phyloP scores from a whole-genome alignment of 2,329 filamentous ascomycete genomes.

The Cadophora luteo-olivacea region DNA sequence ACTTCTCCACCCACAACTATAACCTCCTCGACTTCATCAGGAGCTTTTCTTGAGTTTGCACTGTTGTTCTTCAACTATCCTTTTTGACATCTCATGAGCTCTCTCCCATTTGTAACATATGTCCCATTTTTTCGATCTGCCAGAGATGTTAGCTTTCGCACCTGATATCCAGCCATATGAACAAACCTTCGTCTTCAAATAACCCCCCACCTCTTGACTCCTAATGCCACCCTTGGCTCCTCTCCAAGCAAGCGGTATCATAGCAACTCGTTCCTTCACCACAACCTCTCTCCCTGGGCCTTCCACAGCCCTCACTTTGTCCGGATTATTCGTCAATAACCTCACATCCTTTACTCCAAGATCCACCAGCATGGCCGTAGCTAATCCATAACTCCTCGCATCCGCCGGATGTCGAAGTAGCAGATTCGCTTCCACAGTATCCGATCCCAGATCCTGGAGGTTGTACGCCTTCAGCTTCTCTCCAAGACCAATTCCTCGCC shows the following conservation, averaged over 20 bases:
- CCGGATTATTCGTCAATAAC: constrained; percentile 94
- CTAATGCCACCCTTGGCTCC: constrained; percentile 73
- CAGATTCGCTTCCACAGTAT: constrained; percentile 96
- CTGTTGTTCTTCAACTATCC: neutral
- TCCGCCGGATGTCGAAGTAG: constrained; percentile 91
- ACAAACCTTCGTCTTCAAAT: constrained; percentile 90
- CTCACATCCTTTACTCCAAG: constrained; percentile 80
- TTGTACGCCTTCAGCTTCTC: constrained; percentile 99
- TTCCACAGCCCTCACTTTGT: constrained; percentile 94
- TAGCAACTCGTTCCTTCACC: constrained; percentile 89
- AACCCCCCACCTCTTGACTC: constrained; percentile 90
- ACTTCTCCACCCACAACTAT: neutral
- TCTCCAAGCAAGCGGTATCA: constrained; percentile 95
- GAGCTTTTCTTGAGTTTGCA: neutral
- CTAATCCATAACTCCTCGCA: constrained; percentile 92
- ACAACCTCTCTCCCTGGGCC: constrained; percentile 87
- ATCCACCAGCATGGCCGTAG: constrained; percentile 91
- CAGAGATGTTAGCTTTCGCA: neutral
- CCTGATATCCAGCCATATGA: neutral
- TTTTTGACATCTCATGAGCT: constrained; percentile 14
- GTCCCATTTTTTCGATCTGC: constrained; percentile 87
- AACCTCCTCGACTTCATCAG: neutral
- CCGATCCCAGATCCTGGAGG: constrained; percentile 93
- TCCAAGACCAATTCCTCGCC: constrained; percentile 89
- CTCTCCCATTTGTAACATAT: constrained; percentile 68